A percentile compares a stretch with the other conserved stretches of the same genome.
phyloP scores from a whole-genome alignment of 371 early-diverging fungal species.

The Apophysomyces sp. region DNA sequence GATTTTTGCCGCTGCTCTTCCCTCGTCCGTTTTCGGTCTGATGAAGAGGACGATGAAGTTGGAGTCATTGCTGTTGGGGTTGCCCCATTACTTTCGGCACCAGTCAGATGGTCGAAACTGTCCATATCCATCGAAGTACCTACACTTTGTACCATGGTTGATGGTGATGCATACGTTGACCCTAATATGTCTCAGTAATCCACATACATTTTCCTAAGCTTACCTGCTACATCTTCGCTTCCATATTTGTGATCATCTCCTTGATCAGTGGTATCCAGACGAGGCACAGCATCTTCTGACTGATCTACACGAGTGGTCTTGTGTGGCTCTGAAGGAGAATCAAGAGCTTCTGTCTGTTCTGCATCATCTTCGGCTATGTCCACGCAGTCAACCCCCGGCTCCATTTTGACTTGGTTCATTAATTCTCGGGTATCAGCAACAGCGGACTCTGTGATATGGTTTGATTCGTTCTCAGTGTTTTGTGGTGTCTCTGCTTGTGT shows the following conservation, averaged over 20 bases:
- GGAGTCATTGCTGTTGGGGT: conserved; percentile 5
- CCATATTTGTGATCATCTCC: not conserved
- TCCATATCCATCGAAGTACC: not conserved
- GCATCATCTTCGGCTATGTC: not conserved
- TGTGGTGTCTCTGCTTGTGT: not conserved
- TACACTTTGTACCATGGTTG: not conserved
- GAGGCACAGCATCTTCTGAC: not conserved
- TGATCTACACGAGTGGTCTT: not conserved
- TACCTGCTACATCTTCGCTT: not conserved
- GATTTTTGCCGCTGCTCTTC: conserved; percentile 44
- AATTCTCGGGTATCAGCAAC: not conserved
- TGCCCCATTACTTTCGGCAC: not conserved
- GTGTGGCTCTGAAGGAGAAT: not conserved
- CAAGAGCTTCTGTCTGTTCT: not conserved
- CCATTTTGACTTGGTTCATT: not conserved
- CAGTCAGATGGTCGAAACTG: not conserved
- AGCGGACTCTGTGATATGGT: not conserved
- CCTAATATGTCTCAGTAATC: not conserved
- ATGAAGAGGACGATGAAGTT: not conserved
- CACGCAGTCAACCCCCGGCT: not conserved
- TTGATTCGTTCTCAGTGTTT: not conserved
- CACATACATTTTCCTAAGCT: not conserved
- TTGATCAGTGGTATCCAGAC: not conserved
- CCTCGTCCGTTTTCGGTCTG: conserved; percentile 2
- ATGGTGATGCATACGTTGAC: not conserved